phyloP scores from a whole-genome alignment of 768 basidiomycete genomes.

The Lactarius sanguifluus region DNA sequence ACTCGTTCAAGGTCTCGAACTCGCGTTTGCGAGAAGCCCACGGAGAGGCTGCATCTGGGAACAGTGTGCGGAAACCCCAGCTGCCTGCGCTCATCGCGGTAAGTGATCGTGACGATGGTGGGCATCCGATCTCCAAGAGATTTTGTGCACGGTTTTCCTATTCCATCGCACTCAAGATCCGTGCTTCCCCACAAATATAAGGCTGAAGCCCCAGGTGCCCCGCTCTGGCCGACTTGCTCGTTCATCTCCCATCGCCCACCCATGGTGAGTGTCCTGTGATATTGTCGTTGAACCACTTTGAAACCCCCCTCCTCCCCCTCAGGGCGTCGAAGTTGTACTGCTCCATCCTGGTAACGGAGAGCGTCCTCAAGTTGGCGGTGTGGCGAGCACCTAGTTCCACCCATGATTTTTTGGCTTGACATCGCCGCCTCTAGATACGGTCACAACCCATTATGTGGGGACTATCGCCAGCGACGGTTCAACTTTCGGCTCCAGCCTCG shows the following conservation, averaged over 20 bases:
- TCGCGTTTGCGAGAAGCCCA: neutral
- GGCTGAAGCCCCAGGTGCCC: neutral
- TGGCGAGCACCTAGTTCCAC: conserved; percentile 30
- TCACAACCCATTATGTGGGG: conserved; percentile 77
- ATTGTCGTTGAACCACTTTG: neutral
- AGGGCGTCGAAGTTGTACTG: conserved; percentile 72
- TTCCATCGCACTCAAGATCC: conserved; percentile 6
- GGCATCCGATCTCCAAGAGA: conserved; percentile 7
- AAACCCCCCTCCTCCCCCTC: conserved; percentile 12
- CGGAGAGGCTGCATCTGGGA: neutral
- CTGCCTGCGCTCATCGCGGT: conserved; percentile 12
- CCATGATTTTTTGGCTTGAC: conserved; percentile 3
- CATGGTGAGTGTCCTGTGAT: conserved; percentile 8
- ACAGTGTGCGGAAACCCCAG: neutral
- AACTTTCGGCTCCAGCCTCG: conserved; percentile 71
- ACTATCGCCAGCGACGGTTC: conserved; percentile 55
- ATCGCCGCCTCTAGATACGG: conserved; percentile 50
- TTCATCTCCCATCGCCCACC: neutral
- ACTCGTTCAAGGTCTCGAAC: conserved; percentile 1
- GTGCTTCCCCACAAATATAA: conserved; percentile 7
- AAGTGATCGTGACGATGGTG: conserved; percentile 6
- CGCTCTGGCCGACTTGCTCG: neutral
- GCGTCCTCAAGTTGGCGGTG: conserved; percentile 72
- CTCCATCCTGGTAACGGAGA: conserved; percentile 58
- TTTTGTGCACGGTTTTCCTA: neutral